phyloP scores from a whole-genome alignment of 768 basidiomycete species.

The Termitomyces sp. region DNA sequence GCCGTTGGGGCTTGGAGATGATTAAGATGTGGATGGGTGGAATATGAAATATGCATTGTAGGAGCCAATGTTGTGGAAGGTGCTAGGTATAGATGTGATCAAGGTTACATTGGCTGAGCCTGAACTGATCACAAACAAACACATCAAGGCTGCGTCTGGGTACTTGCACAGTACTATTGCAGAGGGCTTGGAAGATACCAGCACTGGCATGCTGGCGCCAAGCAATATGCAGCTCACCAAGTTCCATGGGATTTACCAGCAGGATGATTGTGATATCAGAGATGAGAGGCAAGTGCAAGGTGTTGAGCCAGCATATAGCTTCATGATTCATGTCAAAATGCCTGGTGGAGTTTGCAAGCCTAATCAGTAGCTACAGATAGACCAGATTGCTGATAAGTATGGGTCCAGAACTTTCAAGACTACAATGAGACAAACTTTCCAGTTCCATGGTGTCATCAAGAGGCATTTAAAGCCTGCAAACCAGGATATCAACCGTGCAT shows the following conservation, averaged over 20 bases:
- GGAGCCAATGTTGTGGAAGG: slow-evolving; percentile 93
- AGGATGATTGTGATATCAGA: slow-evolving; percentile 97
- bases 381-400: slow-evolving; percentile 93
- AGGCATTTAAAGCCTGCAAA: slow-evolving; percentile 93
- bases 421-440: slow-evolving; percentile 97
- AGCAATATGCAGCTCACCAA: slow-evolving; percentile 95
- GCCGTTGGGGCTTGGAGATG: slow-evolving; percentile 83
- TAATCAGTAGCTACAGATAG: slow-evolving; percentile 92
- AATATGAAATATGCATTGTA: slow-evolving; percentile 94
- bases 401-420: slow-evolving; percentile 94
- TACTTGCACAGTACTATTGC: slow-evolving; percentile 93
- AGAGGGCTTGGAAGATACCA: slow-evolving; percentile 82
- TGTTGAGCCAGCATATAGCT: slow-evolving; percentile 91
- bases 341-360: slow-evolving; percentile 94
- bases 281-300: slow-evolving; percentile 92
- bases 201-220: slow-evolving; percentile 86
- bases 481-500: slow-evolving; percentile 86
- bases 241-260: slow-evolving; percentile 95
- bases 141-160: slow-evolving; percentile 95
- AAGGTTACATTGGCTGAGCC: slow-evolving; percentile 91
- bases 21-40: slow-evolving; percentile 94
- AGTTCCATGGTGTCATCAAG: slow-evolving; percentile 99
- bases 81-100: slow-evolving; percentile 83
- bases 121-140: slow-evolving; percentile 97
- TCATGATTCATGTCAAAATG: slow-evolving; percentile 98